Evolutionary conservation across 1,284 basidiomycete genomes (phyloP).

Genomic region (Melampsora larici-populina): DNA sequence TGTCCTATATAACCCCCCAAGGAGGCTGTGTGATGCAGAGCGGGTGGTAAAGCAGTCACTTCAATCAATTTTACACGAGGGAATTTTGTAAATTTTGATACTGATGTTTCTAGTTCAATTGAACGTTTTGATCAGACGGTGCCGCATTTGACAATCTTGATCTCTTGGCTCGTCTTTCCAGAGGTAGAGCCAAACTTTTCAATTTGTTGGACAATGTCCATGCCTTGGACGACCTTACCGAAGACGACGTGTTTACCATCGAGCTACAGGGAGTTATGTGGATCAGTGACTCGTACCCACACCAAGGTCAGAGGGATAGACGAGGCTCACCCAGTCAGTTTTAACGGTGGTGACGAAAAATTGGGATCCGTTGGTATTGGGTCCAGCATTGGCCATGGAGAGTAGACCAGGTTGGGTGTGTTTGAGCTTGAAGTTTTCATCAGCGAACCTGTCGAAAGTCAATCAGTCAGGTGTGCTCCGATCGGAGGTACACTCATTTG

Average conservation of each 20-base stretch:
- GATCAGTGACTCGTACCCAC: constrained; percentile 37
- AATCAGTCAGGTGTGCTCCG: not conserved
- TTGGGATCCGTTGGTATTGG: constrained; percentile 53
- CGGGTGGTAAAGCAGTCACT: no score
- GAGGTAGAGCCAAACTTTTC: constrained; percentile 49
- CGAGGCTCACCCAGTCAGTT: constrained; percentile 49
- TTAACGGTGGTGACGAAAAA: constrained; percentile 53
- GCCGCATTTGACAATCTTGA: constrained; percentile 53
- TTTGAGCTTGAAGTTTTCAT: constrained; percentile 51
- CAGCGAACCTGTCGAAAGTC: constrained; percentile 45
- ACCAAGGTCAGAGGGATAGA: not conserved
- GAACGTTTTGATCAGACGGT: constrained; percentile 37
- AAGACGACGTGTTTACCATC: constrained; percentile 52
- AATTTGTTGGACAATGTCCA: constrained; percentile 52
- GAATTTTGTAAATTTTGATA: no score
- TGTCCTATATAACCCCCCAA: no score
- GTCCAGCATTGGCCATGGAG: constrained; percentile 45
- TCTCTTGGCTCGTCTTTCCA: constrained; percentile 50
- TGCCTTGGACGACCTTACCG: constrained; percentile 50
- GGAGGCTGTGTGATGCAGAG: no score
- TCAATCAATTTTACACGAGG: no score
- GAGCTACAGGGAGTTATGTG: constrained; percentile 36
- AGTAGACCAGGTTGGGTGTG: constrained; percentile 50
- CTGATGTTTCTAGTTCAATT: no score
- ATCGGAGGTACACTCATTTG: not conserved